Evolutionary conservation across 768 basidiomycete species (phyloP).

Genomic region (Mycena kentingensis): DNA sequence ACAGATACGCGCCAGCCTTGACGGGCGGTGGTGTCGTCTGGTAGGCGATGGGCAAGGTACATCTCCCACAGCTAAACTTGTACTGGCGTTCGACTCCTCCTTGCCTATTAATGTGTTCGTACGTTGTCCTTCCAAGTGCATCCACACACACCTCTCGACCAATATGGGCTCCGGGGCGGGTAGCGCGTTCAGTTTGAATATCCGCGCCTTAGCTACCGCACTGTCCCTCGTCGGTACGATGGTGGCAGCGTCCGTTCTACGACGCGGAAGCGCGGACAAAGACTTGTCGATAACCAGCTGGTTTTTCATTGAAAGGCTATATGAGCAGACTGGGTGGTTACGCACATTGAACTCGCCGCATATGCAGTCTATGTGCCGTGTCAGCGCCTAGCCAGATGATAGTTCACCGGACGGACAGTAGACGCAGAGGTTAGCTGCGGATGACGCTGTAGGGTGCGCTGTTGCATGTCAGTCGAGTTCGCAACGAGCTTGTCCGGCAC

Average conservation of each 20-base stretch:
- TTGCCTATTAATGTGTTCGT: constrained; percentile 42
- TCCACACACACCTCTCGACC: constrained; percentile 72
- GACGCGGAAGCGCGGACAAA: constrained; percentile 65
- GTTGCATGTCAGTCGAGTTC: constrained; percentile 13
- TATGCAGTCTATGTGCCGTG: constrained; percentile 90
- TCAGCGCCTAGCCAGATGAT: too few relatives aligned
- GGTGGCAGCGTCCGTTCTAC: constrained; percentile 77
- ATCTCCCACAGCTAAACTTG: constrained; percentile 69
- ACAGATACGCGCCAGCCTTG: constrained; percentile 77
- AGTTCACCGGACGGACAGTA: constrained; percentile 60
- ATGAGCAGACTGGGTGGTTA: constrained; percentile 16
- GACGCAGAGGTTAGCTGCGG: constrained; percentile 73
- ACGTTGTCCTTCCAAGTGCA: too few relatives aligned
- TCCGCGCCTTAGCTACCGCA: constrained; percentile 54
- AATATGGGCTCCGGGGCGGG: constrained; percentile 64
- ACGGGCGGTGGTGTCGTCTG: constrained; percentile 76
- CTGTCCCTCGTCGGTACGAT: constrained; percentile 77
- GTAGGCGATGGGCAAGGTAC: constrained; percentile 71
- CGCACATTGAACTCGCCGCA: constrained; percentile 86
- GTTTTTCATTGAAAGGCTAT: not conserved
- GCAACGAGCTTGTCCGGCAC: constrained; percentile 10
- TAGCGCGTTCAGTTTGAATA: constrained; percentile 87
- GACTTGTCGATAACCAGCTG: constrained; percentile 84
- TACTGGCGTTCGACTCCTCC: constrained; percentile 78
- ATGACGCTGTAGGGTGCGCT: constrained; percentile 82